Conservation (phyloP, 1,284 basidiomycete genomes). For the Tilletia indica region DNA sequence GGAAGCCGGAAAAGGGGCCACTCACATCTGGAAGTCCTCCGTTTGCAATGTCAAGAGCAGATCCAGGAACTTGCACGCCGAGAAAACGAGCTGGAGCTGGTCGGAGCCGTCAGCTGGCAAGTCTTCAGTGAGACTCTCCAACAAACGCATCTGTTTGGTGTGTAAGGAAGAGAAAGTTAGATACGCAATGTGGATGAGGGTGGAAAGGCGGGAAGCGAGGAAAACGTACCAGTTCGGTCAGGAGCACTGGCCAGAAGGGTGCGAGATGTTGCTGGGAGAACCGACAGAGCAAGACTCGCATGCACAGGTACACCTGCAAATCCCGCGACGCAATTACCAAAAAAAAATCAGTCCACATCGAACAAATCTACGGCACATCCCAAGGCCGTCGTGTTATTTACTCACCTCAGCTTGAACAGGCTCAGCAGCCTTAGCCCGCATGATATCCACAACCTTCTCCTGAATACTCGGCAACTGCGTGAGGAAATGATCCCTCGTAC, state of each 20-base stretch:
- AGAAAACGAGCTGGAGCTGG: constrained; percentile 74
- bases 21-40: constrained; percentile 95
- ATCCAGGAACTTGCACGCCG: constrained; percentile 91
- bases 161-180: background rate
- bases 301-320: constrained; percentile 71
- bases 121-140: constrained; percentile 60
- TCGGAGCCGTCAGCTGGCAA: constrained; percentile 71
- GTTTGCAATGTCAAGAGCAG: constrained; percentile 85
- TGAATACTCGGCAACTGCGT: constrained; percentile 87
- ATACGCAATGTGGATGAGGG: background rate
- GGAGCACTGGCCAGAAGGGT: constrained; percentile 93
- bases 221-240: constrained; percentile 67
- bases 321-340: no score
- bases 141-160: constrained; percentile 61
- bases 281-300: constrained; percentile 87
- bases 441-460: constrained; percentile 90
- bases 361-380: no score
- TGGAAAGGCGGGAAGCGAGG: background rate
- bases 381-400: background rate
- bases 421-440: constrained; percentile 73
- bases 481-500: constrained; percentile 84
- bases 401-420: constrained; percentile 78
- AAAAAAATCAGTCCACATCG: no score
- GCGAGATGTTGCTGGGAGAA: constrained; percentile 85
- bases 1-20: background rate